A percentile compares a stretch with the other conserved stretches of the same genome.
Conservation (phyloP, 2,329 filamentous ascomycete species). For the Venturia asperata region DNA sequence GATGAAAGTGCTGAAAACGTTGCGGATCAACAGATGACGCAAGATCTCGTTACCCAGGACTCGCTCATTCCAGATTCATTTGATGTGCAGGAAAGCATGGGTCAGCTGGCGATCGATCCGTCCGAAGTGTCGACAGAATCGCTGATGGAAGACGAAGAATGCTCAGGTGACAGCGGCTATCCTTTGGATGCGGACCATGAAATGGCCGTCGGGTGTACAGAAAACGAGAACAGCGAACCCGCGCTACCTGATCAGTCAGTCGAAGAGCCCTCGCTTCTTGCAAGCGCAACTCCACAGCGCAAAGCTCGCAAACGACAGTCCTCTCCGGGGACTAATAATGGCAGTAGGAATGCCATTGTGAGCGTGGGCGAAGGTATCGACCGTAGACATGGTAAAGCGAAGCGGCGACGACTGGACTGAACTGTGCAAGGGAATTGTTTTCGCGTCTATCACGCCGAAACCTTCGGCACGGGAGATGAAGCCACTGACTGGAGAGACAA, state of each 20-base stretch:
- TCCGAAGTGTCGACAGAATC: slow-evolving; percentile 8
- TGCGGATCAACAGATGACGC: neutral
- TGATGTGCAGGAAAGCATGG: slow-evolving; percentile 11
- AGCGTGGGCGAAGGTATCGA: neutral
- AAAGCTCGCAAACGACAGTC: neutral
- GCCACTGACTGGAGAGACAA: neutral
- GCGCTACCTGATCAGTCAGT: neutral
- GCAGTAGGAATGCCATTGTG: neutral
- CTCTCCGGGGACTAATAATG: neutral
- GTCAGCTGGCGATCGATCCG: slow-evolving; percentile 2
- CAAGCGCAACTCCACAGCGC: neutral
- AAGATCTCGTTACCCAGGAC: neutral
- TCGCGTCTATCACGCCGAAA: neutral
- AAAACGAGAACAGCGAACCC: neutral
- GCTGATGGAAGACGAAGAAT: neutral
- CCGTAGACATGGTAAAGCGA: neutral
- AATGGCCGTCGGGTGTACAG: neutral
- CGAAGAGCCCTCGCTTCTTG: neutral
- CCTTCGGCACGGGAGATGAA: neutral
- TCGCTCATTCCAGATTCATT: neutral
- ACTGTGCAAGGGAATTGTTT: neutral
- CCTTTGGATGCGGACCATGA: slow-evolving; percentile 1
- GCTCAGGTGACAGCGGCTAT: neutral
- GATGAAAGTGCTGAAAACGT: neutral
- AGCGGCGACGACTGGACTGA: neutral